A percentile compares a stretch with the other conserved stretches of the same genome.
Evolutionary conservation across 208 protist species (phyloP).

Genomic region (Sergeia podlipaevii): DNA sequence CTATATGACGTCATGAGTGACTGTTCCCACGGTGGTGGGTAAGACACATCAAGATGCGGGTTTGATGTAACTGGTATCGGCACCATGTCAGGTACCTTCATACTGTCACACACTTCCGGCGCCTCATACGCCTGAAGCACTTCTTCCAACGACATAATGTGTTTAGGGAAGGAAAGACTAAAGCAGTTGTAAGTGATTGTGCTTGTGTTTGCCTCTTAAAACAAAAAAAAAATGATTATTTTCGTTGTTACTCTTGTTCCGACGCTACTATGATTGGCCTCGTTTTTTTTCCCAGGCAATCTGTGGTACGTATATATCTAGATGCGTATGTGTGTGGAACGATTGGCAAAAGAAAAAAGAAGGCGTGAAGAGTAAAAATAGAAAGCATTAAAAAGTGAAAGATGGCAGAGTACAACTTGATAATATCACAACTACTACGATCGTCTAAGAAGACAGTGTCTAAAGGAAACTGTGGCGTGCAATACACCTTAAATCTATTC

Average conservation of each 20-base stretch:
- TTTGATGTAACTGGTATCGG: background rate
- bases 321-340: constrained; percentile 5
- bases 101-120: background rate
- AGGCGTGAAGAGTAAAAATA: background rate
- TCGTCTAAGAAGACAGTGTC: too few relatives aligned
- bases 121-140: constrained; percentile 9
- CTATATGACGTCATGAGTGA: background rate
- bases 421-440: too few relatives aligned
- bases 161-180: background rate
- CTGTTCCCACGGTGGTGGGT: background rate
- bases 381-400: background rate
- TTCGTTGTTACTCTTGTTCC: background rate
- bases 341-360: background rate
- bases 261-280: background rate
- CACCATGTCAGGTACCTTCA: background rate
- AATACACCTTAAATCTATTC: too few relatives aligned
- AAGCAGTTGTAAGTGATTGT: background rate
- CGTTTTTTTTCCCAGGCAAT: constrained; percentile 4
- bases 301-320: constrained; percentile 1
- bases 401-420: too few relatives aligned
- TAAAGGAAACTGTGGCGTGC: too few relatives aligned
- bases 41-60: background rate
- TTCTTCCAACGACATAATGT: constrained; percentile 16
- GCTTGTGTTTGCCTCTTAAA: too few relatives aligned
- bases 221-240: too few relatives aligned